Evolutionary conservation across 2,329 filamentous ascomycete genomes (phyloP), one percentile per base, ranked within the genome.

Genomic region (Pyrenochaeta sp.): DNA sequence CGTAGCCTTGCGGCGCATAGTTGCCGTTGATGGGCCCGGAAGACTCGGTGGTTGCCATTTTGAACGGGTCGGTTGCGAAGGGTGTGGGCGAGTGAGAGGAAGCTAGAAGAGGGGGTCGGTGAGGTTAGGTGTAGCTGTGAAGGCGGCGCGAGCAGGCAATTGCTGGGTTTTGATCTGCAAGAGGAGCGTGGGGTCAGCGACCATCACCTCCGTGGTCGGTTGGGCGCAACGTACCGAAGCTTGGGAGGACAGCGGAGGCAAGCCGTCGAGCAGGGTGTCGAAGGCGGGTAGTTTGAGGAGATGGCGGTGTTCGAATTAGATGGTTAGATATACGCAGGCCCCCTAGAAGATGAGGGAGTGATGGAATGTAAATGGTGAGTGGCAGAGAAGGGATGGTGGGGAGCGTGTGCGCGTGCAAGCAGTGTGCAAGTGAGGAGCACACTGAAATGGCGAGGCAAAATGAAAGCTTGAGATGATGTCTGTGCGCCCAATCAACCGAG

Each of bases 11-110:
- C 19, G 67, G 65, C 48, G 66, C 72, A 56, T 78, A 77, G 65
- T 65, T 76, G 69, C 78, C 78, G 55, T 81, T 80, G 60, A 75
- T 65, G 30, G 75, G 71, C 44, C 55, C 60, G 42, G 60, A 50
- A 41, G 64, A 62, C 29, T 69, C 67, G 56, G 65, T 63, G 53
- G 60, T 51, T 55, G 66, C 66, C 67, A 70, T 70, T 36, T 53
- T 58, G 62, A 50, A 35, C 38, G 39, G 45, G 40, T 53, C 34
- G 41, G 50, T 32, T 28, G 42, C 24, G 41, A 42, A 46, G 38
- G 39, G 19, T 27, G 44, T 23, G 37, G 14, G 37, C 41, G 49
- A 34, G 30, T 47, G 21, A 30, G 27, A 31, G 32, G 43, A 40
- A 28, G 35, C 39, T 44, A 32, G 43, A 36, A 27, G 34, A 29